Conservation (phyloP, 805 yeast species). For the Phaffomyces opuntiae region DNA sequence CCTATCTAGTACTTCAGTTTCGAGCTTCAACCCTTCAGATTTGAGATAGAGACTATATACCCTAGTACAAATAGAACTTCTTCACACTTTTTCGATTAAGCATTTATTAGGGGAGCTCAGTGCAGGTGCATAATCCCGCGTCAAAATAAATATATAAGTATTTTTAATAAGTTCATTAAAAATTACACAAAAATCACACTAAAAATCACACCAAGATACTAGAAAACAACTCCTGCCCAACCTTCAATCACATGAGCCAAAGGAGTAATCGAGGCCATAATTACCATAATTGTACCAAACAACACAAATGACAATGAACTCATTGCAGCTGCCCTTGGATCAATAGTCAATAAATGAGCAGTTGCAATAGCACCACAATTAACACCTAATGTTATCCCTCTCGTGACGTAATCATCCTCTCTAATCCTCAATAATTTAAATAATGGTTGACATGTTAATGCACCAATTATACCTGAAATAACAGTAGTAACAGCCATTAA, state of each 20-base stretch:
- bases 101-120: too few species aligned
- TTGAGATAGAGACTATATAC: too few species aligned
- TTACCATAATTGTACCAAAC: conserved; percentile 68
- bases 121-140: too few species aligned
- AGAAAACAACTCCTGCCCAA: conserved; percentile 34
- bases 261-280: conserved; percentile 55
- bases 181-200: too few species aligned
- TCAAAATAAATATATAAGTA: too few species aligned
- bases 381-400: conserved; percentile 72
- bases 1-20: too few species aligned
- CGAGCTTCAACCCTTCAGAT: too few species aligned
- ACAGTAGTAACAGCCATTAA: conserved; percentile 77
- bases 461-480: conserved; percentile 71
- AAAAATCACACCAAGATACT: too few species aligned
- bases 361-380: conserved; percentile 83
- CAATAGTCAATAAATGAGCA: conserved; percentile 60
- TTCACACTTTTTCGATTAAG: too few species aligned
- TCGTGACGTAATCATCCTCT: conserved; percentile 59
- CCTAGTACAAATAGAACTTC: too few species aligned
- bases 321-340: conserved; percentile 78
- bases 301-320: conserved; percentile 63
- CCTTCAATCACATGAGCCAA: conserved; percentile 39
- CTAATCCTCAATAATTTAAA: conserved; percentile 41
- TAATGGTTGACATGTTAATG: conserved; percentile 49
- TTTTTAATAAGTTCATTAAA: too few species aligned